These are phyloP conservation scores for Plasmopara halstedii DNA, from an alignment of 352 stramenopile genomes.

Conservation along the genomic window DNA sequence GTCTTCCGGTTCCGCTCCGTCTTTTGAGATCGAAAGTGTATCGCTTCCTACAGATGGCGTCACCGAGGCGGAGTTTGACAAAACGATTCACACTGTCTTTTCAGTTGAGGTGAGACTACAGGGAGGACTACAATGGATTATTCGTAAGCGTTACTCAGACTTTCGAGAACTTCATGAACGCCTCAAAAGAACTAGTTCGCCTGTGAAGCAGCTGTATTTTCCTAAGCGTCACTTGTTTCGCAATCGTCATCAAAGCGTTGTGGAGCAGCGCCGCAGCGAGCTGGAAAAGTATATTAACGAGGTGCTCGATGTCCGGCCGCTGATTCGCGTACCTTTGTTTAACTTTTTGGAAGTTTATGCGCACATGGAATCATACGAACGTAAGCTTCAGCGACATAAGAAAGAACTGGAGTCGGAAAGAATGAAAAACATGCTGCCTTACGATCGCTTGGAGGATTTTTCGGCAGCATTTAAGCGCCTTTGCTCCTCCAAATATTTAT, in stretches of 20 bases:
- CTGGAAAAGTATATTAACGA: slow-evolving; percentile 87
- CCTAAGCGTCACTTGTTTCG: slow-evolving; percentile 84
- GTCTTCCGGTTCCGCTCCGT: slow-evolving; percentile 36
- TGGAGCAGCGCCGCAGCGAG: slow-evolving; percentile 77
- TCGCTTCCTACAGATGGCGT: slow-evolving; percentile 56
- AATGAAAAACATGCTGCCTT: slow-evolving; percentile 79
- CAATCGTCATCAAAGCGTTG: slow-evolving; percentile 77
- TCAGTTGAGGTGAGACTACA: slow-evolving; percentile 71
- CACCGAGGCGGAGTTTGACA: slow-evolving; percentile 76
- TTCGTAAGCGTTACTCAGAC: slow-evolving; percentile 85
- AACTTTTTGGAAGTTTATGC: slow-evolving; percentile 86
- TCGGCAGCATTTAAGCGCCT: slow-evolving; percentile 71
- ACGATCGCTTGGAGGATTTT: slow-evolving; percentile 57
- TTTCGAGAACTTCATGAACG: slow-evolving; percentile 82
- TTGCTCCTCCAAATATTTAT: slow-evolving; percentile 81
- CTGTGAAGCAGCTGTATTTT: slow-evolving; percentile 78
- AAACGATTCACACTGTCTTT: slow-evolving; percentile 76
- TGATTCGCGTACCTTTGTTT: slow-evolving; percentile 81
- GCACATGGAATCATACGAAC: slow-evolving; percentile 83
- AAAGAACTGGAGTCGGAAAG: slow-evolving; percentile 82
- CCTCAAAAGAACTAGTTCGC: slow-evolving; percentile 65
- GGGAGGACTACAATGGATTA: slow-evolving; percentile 80
- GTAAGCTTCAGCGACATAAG: slow-evolving; percentile 76
- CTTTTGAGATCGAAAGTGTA: slow-evolving; percentile 83
- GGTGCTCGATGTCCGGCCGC: slow-evolving; percentile 65